Base-by-base conservation (phyloP, 306 rosid genomes). In the Adenanthera pavonina region DNA sequence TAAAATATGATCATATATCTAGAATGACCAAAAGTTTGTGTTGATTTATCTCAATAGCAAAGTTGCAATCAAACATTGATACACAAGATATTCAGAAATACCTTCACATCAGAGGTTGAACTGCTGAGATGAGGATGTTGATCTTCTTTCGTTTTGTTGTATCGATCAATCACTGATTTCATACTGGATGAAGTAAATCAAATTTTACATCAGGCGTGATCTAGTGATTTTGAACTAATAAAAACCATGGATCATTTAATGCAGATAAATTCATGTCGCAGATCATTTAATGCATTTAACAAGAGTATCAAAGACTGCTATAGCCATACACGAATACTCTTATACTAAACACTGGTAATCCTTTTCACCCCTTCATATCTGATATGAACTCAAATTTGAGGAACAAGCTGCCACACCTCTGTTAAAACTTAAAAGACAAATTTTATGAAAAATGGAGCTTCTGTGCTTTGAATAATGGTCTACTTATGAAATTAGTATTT, bases 91-190 rank as follows among this genome's bases (percentile, higher is more conserved):
- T 43, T 62, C 15, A 78, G 43, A 74, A 83, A 15, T 94, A 95
- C 98, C 99, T 95, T 92, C 56, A 89, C 86, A 85, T 95, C 99
- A 47, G 97, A 83, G 81, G 90, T 36, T 14, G 93, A 81, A 74
- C 86, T 82, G 38, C 88, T 91, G 60, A 62, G 86, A 78, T 86
- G 94, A 33, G 79, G 84, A 52, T 67, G 49, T 17, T 84, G 88
- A 62, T 89, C 97, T 82, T 92, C 97, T 77, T 92, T 95, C 17
- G 91, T 69, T 82, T 89, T 92, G 87, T 85, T 90, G 90, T 90
- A 91, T 72, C 97, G 90, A 49, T 92, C 99, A 72, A 88, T 90
- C 53, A 90, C 82, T 33, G 99, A 78, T 72, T 88, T 95, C 92
- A 95, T 88, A 87, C 99, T 95, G 97, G 76, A 69, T 79, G 60